Conservation (phyloP, 495 filamentous ascomycete species). For the Pseudoneurospora amorphoporcata region DNA sequence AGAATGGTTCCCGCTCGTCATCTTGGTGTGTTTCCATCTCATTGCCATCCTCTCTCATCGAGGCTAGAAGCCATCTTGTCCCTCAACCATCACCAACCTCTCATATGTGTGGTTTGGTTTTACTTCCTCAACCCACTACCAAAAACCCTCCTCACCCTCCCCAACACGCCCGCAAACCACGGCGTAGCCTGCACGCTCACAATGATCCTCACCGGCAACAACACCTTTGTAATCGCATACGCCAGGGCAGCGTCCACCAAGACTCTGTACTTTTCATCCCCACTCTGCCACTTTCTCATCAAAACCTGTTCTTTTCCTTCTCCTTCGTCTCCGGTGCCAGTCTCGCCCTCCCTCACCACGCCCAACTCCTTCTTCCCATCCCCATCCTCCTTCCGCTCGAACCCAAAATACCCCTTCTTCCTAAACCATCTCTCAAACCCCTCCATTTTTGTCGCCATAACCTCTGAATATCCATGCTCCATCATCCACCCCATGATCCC, state of each 20-base stretch:
- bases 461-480: constrained; percentile 17
- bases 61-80: background rate
- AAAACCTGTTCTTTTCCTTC: background rate
- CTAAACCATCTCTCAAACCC: constrained; percentile 35
- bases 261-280: constrained; percentile 39
- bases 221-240: constrained; percentile 76
- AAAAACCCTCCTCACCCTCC: background rate
- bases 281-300: constrained; percentile 16
- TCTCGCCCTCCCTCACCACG: constrained; percentile 6
- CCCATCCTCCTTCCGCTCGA: constrained; percentile 17
- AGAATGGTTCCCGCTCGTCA: background rate
- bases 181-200: constrained; percentile 82
- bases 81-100: background rate
- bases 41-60: background rate
- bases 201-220: constrained; percentile 66
- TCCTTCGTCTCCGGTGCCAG: background rate
- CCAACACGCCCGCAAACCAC: constrained; percentile 72
- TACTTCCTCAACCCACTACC: background rate
- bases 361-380: constrained; percentile 2
- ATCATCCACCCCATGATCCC: constrained; percentile 27
- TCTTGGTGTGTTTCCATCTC: background rate
- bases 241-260: constrained; percentile 70
- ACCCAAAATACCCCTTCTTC: constrained; percentile 40
- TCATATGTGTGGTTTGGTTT: background rate
- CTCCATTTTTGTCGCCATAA: constrained; percentile 34